Base-by-base conservation (phyloP, 2,329 filamentous ascomycete species). In the Neofusicoccum laricinum region DNA sequence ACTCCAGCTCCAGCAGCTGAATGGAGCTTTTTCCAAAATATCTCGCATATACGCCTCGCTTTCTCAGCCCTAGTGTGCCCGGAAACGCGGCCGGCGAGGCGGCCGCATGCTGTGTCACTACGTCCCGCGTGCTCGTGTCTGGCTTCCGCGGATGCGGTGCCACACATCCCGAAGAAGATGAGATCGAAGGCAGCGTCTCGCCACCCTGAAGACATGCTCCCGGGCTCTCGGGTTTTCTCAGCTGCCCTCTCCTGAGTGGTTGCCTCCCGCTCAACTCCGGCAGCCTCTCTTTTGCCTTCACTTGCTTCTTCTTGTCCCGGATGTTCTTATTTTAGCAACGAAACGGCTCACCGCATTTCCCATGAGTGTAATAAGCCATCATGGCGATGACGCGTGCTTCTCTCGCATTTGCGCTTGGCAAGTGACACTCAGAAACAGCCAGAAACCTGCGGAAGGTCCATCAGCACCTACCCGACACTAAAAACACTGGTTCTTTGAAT, bases 151-250 rank as follows among this genome's bases (percentile, higher is more conserved):
- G 32, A 36, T n/a, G 51, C 21, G 12, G 51, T 55, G 51, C 36
- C 36, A 55, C 51, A 21, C 51, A 48, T 15, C 19, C 14, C 36
- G 51, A 55, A 55, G 51, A 55, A 55, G 15, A 25, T 41, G 51
- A 55, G 51, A 41, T 55, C 36, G 38, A n/a, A 19, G 30, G 51
- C 51, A 55, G 51, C n/a, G 51, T 55, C 51, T 55, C 51, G 51
- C 51, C 51, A 55, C 51, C 36, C 17, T 55, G 51, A 41, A 55
- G 36, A 55, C 36, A 55, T 34, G 11, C 25, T 38, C 34, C 17
- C 50, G 17, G 19, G 2, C 34, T 19, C n/a, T 12, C 15, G 25
- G 7, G 17, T 6, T 17, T 21, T n/a, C 36, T 40, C 25, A 30
- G 32, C 32, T 53, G 34, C 30, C 14, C 41, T n/a, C 25, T 17